Base-by-base conservation (phyloP, 2,329 filamentous ascomycete genomes). In the Phyllosticta ampelicida region DNA sequence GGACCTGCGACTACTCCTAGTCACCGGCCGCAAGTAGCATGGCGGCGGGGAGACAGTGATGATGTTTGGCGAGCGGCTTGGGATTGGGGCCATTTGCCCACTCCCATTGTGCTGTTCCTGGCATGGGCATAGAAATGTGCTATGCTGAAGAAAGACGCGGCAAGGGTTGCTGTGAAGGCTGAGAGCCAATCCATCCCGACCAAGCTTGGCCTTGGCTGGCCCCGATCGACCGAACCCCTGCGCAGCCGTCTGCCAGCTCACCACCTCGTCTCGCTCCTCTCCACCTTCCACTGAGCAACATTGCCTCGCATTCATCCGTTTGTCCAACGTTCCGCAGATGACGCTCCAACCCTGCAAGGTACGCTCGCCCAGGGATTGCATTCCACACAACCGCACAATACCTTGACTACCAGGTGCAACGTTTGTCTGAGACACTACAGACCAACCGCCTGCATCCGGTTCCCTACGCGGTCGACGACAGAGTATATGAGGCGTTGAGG, bases 81-180 rank as follows among this genome's bases (percentile, higher is more conserved):
- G 16, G 20, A 11, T 26, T 26, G 48, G 54, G 23, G 54, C 53
- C 44, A 55, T 20, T 19, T 54, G 26, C 53, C 36, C 9, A 18
- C 51, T 56, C 48, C 23, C n/a, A 28, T 26, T 48, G 23, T 54
- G 48, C 56, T 59, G 52, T 54, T 59, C 56, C 52, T 55, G 56
- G 55, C 55, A 57, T 56, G 30, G 53, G 52, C 36, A 26, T 44
- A 18, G 36, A 44, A 44, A 44, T 44, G 36, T 44, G 36, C 36
- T 44, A 52, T 50, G 48, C 50, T 59, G 52, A 55, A 54, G 56
- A 59, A 59, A 59, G 52, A 52, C 52, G 55, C 56, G 56, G 52
- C 56, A 59, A 49, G 53, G 18, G 18, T 4, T 48, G 36, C 5
- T 54, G 52, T 20, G 52, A 36, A 36, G 52, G 52, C 52, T 54